phyloP scores from a whole-genome alignment of 2,329 filamentous ascomycete genomes.

The Talaromyces sp. region DNA sequence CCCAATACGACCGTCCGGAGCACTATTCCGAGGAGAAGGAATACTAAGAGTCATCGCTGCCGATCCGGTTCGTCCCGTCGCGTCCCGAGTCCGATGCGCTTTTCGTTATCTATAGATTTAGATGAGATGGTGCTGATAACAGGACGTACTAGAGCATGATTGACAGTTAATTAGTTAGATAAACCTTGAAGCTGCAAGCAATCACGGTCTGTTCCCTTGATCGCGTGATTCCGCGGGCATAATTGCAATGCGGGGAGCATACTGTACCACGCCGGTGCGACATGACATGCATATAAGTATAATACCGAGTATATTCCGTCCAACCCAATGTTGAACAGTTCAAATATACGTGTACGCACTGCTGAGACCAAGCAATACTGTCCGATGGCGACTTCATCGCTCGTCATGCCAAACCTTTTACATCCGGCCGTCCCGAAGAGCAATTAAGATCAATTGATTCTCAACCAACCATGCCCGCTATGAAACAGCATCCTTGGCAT shows the following conservation, averaged over 20 bases:
- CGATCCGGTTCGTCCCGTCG: not conserved
- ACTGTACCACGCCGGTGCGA: not conserved
- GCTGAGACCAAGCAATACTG: not conserved
- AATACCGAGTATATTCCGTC: not conserved
- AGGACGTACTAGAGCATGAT: not conserved
- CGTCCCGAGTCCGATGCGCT: not conserved
- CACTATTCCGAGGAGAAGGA: not conserved
- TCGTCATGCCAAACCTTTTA: not conserved
- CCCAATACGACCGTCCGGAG: not conserved
- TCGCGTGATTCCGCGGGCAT: not conserved
- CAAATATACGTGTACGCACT: too few species aligned
- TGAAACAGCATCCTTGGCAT: not conserved
- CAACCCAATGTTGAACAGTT: not conserved
- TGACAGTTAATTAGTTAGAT: not conserved
- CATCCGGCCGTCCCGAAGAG: not conserved
- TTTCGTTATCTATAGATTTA: not conserved
- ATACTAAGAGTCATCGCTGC: not conserved
- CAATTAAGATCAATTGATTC: too few species aligned
- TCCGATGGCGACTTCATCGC: not conserved
- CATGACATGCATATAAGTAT: not conserved
- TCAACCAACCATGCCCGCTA: too few species aligned
- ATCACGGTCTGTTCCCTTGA: not conserved
- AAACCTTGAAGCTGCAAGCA: not conserved
- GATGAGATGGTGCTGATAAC: not conserved
- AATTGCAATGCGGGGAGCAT: not conserved